Evolutionary conservation across 225 moss, liverwort and hornwort species (phyloP), one percentile per base, ranked within the genome.

Genomic region (Marchantia polymorpha): DNA sequence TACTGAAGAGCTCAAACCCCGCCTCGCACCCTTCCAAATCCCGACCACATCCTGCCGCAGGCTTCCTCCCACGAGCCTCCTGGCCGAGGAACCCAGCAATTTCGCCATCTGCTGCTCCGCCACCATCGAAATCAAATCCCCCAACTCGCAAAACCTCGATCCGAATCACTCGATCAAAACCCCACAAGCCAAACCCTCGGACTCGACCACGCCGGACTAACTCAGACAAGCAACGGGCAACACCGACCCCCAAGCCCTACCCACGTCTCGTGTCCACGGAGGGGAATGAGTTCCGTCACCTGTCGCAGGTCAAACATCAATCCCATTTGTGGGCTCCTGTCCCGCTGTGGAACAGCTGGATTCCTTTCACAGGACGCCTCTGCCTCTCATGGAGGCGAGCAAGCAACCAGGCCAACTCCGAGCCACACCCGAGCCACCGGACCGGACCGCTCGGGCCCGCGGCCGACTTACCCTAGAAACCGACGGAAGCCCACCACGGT

Each of bases 1-100:
- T 15, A 26, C 52, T 19, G 81, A 72, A 19, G 83, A 78, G 71
- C 78, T 66, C 11, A 76, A 79, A 12, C 58, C 10, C 76, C 79
- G 67, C 16, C 27, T 74, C 30, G 75, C 59, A 75, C 31, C 59
- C 59, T 22, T 75, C 55, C 58, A 58, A 46, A 75, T 75, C 58
- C 16, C 75, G 19, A 31, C 46, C n/a, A 49, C 77, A 25, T 47
- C 46, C 76, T 76, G 76, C 60, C 10, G 58, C 15, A 52, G 23
- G 7, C 64, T 64, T 11, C 48, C 25, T 60, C 20, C n/a, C 60
- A 39, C 20, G n/a, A 64, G 46, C 23, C 77, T 63, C 26, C 77
- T 63, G 17, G 56, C 56, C 17, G 54, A 23, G 0, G 53, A 2
- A 52, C 22, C 31, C 0, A 31, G 58, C 20, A 59, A 31, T 19